Evolutionary conservation across 257 asterid species (phyloP).

Genomic region (Salvia splendens): DNA sequence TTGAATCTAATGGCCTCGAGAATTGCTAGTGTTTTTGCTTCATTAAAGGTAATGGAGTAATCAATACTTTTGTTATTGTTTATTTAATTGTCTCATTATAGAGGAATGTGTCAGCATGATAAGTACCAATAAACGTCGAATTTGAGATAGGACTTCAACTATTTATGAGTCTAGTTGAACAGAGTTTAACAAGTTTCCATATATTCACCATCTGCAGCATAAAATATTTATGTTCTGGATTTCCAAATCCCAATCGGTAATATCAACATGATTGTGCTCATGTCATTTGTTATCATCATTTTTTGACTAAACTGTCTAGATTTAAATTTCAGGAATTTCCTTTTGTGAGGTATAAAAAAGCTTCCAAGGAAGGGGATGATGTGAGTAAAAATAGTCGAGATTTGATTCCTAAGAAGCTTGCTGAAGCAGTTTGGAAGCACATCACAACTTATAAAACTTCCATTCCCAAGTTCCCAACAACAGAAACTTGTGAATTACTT

Average conservation of each 20-base stretch:
- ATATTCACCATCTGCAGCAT: background rate
- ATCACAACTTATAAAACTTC: slow-evolving; percentile 64
- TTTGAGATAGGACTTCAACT: background rate
- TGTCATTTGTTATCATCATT: slow-evolving; percentile 14
- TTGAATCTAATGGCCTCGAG: slow-evolving; percentile 78
- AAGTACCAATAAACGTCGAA: background rate
- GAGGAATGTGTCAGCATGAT: background rate
- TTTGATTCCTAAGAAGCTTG: slow-evolving; percentile 75
- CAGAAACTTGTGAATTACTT: slow-evolving; percentile 90
- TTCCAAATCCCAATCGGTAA: slow-evolving; percentile 20
- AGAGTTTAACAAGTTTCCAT: background rate
- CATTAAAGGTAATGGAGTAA: slow-evolving; percentile 81
- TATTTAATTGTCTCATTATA: slow-evolving; percentile 9
- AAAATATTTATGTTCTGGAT: background rate
- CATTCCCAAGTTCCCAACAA: slow-evolving; percentile 76
- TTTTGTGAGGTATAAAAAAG: slow-evolving; percentile 71
- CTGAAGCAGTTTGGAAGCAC: slow-evolving; percentile 70
- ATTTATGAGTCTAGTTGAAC: slow-evolving; percentile 6
- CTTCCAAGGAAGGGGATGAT: slow-evolving; percentile 58
- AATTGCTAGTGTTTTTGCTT: slow-evolving; percentile 94
- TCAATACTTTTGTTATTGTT: slow-evolving; percentile 17
- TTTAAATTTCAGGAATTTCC: slow-evolving; percentile 73
- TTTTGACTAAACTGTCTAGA: slow-evolving; percentile 6
- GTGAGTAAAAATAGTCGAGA: slow-evolving; percentile 45
- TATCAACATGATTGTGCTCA: slow-evolving; percentile 12